These are phyloP conservation scores for Syzygium jambos DNA, from an alignment of 345 rosid species.

Conservation along the genomic window DNA sequence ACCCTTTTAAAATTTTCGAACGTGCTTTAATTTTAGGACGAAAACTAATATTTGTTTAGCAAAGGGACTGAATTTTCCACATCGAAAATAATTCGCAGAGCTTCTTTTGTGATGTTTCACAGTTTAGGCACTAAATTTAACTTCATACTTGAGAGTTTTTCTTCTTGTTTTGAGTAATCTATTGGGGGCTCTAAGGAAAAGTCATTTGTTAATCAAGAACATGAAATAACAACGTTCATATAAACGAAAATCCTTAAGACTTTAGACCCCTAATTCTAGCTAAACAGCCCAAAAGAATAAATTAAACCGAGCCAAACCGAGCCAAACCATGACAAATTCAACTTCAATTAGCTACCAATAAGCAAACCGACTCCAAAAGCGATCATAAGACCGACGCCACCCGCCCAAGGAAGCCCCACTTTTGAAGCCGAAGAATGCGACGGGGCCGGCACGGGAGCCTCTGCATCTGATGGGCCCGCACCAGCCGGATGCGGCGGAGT, in stretches of 20 bases:
- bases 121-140: neutral
- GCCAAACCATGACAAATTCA: no score
- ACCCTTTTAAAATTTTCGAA: neutral
- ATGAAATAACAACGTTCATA: neutral
- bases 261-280: neutral
- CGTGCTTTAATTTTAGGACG: neutral
- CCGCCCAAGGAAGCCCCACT: neutral
- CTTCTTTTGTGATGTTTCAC: no score
- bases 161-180: neutral
- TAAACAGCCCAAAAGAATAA: neutral
- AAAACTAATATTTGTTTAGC: neutral
- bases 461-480: slow-evolving; percentile 1
- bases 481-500: slow-evolving; percentile 3
- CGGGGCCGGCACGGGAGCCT: slow-evolving; percentile 25
- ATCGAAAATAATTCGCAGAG: no score
- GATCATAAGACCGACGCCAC: slow-evolving; percentile 8
- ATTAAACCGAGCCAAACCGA: slow-evolving; percentile 5
- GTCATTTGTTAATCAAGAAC: neutral
- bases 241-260: neutral
- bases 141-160: neutral
- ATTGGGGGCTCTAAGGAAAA: neutral
- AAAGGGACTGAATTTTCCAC: neutral
- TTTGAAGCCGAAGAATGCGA: neutral
- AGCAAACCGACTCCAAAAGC: slow-evolving; percentile 8
- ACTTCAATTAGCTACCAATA: neutral